Conservation (phyloP, 2,329 filamentous ascomycete genomes). For the Fusarium decemcellulare region DNA sequence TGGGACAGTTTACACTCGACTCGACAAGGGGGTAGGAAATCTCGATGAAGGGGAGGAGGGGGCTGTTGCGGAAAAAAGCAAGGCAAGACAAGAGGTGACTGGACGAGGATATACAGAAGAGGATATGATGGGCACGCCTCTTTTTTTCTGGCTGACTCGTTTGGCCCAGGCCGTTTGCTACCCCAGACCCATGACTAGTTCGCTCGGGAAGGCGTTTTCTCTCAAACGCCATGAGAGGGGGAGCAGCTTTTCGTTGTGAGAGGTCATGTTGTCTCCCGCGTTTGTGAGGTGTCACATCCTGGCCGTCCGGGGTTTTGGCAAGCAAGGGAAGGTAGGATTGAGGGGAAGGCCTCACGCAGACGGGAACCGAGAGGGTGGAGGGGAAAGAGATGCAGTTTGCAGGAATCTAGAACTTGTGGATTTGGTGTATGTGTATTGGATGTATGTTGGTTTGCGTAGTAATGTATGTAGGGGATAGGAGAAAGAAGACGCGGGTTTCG, state of each 20-base stretch:
- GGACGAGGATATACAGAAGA: background rate
- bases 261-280: constrained; percentile 27
- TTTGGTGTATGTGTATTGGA: background rate
- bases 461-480: background rate
- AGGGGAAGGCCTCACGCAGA: constrained; percentile 24
- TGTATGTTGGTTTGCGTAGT: background rate
- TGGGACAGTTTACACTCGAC: background rate
- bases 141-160: background rate
- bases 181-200: background rate
- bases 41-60: background rate
- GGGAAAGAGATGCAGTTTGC: constrained; percentile 2
- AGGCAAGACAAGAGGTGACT: background rate
- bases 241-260: constrained; percentile 19
- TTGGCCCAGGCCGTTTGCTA: background rate
- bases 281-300: constrained; percentile 18
- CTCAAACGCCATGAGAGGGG: too few species aligned
- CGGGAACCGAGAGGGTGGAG: constrained; percentile 2
- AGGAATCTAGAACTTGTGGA: constrained; percentile 16
- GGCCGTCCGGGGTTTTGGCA: constrained; percentile 6
- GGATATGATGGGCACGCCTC: constrained; percentile 7
- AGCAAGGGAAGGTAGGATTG: constrained; percentile 16
- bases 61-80: background rate
- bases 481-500: background rate
- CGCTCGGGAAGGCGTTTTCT: background rate
- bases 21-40: background rate